A percentile compares a stretch with the other conserved stretches of the same genome.
Evolutionary conservation across 495 filamentous ascomycete genomes (phyloP).

Genomic region (Immersiella caudata): DNA sequence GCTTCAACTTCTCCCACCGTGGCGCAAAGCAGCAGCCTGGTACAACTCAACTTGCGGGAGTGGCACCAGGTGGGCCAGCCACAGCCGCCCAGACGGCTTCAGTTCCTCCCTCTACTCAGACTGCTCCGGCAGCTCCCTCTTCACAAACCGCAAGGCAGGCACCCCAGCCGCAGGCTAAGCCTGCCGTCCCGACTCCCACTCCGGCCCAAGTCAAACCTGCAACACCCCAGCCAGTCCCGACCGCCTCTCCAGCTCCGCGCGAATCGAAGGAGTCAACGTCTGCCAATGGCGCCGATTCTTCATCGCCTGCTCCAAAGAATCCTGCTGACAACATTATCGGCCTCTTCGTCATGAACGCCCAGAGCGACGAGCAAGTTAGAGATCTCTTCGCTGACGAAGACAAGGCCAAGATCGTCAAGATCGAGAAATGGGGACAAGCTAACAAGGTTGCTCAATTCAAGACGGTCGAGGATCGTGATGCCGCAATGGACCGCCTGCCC

Average conservation of each 20-base stretch:
- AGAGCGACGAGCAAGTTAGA: constrained; percentile 74
- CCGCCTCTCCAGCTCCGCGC: constrained; percentile 45
- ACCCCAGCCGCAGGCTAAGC: constrained; percentile 41
- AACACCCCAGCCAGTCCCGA: constrained; percentile 46
- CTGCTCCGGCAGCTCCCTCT: constrained; percentile 35
- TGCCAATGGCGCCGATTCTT: constrained; percentile 53
- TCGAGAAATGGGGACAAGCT: constrained; percentile 74
- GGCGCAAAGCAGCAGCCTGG: constrained; percentile 58
- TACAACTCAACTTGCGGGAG: constrained; percentile 40
- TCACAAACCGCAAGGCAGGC: constrained; percentile 37
- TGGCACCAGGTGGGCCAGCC: constrained; percentile 32
- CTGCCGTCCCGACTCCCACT: constrained; percentile 40
- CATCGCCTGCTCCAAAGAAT: constrained; percentile 49
- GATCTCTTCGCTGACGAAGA: constrained; percentile 82
- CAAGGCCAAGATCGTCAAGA: constrained; percentile 70
- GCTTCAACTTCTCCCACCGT: constrained; percentile 98
- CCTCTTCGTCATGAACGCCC: constrained; percentile 81
- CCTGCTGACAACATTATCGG: constrained; percentile 62
- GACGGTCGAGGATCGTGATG: constrained; percentile 73
- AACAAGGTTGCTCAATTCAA: constrained; percentile 84
- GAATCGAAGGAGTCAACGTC: constrained; percentile 52
- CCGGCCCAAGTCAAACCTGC: constrained; percentile 57
- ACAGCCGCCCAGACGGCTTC: constrained; percentile 37
- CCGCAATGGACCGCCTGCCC: constrained; percentile 70
- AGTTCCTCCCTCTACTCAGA: constrained; percentile 41